Evolutionary conservation across 2,329 filamentous ascomycete species (phyloP).

Genomic region (Exophiala sp.): DNA sequence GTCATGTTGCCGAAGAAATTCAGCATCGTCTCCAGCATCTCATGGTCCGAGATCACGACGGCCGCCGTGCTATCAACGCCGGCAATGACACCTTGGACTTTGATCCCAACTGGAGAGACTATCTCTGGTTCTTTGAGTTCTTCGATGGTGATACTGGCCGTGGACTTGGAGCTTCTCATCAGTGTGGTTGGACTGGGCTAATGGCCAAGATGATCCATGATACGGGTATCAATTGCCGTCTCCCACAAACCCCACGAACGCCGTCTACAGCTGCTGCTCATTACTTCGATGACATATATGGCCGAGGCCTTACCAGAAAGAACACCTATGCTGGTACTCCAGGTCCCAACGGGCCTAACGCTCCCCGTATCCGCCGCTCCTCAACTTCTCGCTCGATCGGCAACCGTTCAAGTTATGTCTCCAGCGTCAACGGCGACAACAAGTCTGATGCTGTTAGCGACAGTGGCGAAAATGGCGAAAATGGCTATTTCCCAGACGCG

Average conservation of each 20-base stretch:
- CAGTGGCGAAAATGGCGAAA: slow-evolving; percentile 47
- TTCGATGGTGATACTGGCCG: slow-evolving; percentile 90
- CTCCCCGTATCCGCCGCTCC: slow-evolving; percentile 40
- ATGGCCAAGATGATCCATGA: slow-evolving; percentile 98
- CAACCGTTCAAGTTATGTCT: slow-evolving; percentile 63
- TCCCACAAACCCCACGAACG: slow-evolving; percentile 88
- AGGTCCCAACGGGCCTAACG: slow-evolving; percentile 28
- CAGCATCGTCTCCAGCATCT: slow-evolving; percentile 93
- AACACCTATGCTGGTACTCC: slow-evolving; percentile 21
- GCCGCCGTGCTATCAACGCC: slow-evolving; percentile 81
- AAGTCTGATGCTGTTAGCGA: slow-evolving; percentile 34
- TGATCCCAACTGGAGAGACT: slow-evolving; percentile 88
- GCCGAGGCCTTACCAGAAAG: slow-evolving; percentile 47
- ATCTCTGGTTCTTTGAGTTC: slow-evolving; percentile 96
- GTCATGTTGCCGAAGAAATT: slow-evolving; percentile 89
- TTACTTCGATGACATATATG: slow-evolving; percentile 91
- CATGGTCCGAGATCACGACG: slow-evolving; percentile 78
- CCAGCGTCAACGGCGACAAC: slow-evolving; percentile 48
- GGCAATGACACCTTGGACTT: slow-evolving; percentile 84
- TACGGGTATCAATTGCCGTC: slow-evolving; percentile 84
- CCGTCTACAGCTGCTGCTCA: slow-evolving; percentile 79
- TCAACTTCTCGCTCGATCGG: slow-evolving; percentile 76
- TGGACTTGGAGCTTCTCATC: slow-evolving; percentile 86
- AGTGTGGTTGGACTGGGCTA: slow-evolving; percentile 93
- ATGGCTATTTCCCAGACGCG: slow-evolving; percentile 32